Percentiles rank a stretch among this genome's conserved stretches.
phyloP scores from a whole-genome alignment of 2,329 filamentous ascomycete genomes.

The Lasiodiplodia sp. region DNA sequence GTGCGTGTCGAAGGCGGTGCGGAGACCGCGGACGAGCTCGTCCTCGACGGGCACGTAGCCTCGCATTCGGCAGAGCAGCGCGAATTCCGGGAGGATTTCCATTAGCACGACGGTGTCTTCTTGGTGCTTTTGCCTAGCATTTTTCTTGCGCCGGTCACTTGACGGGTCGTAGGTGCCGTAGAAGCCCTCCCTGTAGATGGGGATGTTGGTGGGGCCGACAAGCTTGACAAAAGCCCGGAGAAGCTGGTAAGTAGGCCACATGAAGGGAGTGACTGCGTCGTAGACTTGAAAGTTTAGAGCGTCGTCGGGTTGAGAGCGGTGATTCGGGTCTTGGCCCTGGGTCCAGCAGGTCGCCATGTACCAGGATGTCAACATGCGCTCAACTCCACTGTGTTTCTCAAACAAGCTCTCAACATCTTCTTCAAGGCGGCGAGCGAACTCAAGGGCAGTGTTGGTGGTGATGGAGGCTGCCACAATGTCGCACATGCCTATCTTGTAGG shows the following conservation, averaged over 20 bases:
- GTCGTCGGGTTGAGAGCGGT: constrained; percentile 30
- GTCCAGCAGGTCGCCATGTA: not conserved
- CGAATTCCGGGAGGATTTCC: constrained; percentile 41
- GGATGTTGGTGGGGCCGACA: constrained; percentile 34
- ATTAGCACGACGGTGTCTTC: constrained; percentile 47
- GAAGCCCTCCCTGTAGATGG: constrained; percentile 39
- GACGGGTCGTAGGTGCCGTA: constrained; percentile 40
- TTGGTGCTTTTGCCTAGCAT: constrained; percentile 40
- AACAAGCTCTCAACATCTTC: constrained; percentile 31
- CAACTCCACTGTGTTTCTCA: constrained; percentile 27
- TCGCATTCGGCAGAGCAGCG: constrained; percentile 34
- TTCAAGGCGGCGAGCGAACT: constrained; percentile 34
- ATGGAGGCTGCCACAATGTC: constrained; percentile 35
- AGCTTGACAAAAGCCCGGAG: constrained; percentile 37
- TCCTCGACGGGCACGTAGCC: constrained; percentile 38
- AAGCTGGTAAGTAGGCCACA: constrained; percentile 30
- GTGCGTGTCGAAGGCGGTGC: constrained; percentile 39
- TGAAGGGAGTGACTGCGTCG: constrained; percentile 25
- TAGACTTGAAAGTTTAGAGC: constrained; percentile 35
- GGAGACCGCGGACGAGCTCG: constrained; percentile 41
- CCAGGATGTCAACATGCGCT: not conserved
- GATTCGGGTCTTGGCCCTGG: not conserved
- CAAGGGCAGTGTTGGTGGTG: constrained; percentile 35
- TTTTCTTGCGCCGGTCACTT: constrained; percentile 41
- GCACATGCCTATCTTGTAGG: constrained; percentile 31